A percentile compares a stretch with the other conserved stretches of the same genome.
These are phyloP conservation scores for Podaxis carcinomalis DNA, from an alignment of 768 basidiomycete genomes.

Conservation along the genomic window DNA sequence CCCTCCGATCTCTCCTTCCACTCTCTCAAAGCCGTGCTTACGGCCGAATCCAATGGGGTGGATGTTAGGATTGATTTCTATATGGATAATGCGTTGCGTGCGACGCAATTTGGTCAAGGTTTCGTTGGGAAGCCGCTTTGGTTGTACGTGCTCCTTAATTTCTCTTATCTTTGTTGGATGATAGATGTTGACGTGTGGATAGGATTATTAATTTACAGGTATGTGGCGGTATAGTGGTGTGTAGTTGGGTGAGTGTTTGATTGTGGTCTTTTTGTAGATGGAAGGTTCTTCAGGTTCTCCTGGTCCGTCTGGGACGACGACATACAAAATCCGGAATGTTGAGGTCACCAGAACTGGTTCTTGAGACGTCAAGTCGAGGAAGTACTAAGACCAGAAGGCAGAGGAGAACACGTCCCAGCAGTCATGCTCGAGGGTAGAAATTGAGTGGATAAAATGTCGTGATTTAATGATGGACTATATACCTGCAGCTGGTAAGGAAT, in stretches of 20 bases:
- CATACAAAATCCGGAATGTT: slow-evolving; percentile 38
- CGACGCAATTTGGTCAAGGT: slow-evolving; percentile 35
- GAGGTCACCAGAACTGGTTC: slow-evolving; percentile 26
- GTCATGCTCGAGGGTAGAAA: no score
- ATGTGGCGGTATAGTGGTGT: background rate
- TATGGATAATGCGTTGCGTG: slow-evolving; percentile 31
- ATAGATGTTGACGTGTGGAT: background rate
- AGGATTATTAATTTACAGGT: slow-evolving; percentile 43
- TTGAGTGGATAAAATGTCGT: no score
- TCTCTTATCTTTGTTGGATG: background rate
- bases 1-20: slow-evolving; percentile 41
- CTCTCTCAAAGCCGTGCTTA: slow-evolving; percentile 35
- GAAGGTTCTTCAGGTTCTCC: slow-evolving; percentile 42
- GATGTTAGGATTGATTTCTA: slow-evolving; percentile 39
- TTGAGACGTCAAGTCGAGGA: no score
- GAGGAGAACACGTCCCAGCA: no score
- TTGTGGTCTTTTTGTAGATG: slow-evolving; percentile 25
- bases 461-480: no score
- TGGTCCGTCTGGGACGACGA: slow-evolving; percentile 36
- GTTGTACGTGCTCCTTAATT: slow-evolving; percentile 27
- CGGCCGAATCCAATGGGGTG: slow-evolving; percentile 29
- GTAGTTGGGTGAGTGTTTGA: background rate
- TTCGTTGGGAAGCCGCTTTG: slow-evolving; percentile 38
- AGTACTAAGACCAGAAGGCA: no score
- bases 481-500: no score